Base-by-base conservation (phyloP, 129 eudicot genomes). In the Solidago caesia region DNA sequence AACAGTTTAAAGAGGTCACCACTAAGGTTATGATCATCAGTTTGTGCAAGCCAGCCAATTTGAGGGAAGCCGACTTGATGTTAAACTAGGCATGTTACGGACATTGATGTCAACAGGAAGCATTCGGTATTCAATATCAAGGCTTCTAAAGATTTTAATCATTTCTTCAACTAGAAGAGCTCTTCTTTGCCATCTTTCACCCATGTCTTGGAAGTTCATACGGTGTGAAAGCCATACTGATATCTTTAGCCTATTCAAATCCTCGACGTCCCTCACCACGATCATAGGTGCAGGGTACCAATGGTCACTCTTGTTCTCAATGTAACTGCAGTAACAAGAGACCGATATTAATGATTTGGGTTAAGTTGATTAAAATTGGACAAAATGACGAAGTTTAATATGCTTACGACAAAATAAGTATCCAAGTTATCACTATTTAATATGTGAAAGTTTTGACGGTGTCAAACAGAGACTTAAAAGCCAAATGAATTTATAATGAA, bases 171-270 rank as follows among this genome's bases (percentile, higher is more conserved):
- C 87, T 16, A 90, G 67, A 58, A 87, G 81, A 9, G 87, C 84
- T 78, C 89, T 85, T 70, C 96, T 77, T 45, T 44, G 51, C 86
- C 86, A 90, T 75, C 89, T 82, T 78, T 90, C 91, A 6, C 89
- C 91, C 93, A 90, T 87, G 73, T 87, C 93, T 72, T 90, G 96
- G 48, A 71, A 76, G 51, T 90, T 90, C 86, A 90, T 90, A 44
- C 78, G 81, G 67, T 90, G 93, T n/a, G 93, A 85, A 25, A 76
- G 80, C 96, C 96, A 90, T 33, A 90, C 47, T 7, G 96, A 85
- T 49, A 84, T 83, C 57, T 87, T 90, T 68, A 90, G 41, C 77
- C 89, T 68, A 79, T 90, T 90, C 84, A 89, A 58, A 83, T 90
- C 93, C 56, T 87, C 96, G 6, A 90, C 79, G 13, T 91, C 91